Evolutionary conservation across 306 rosid genomes (phyloP), one percentile per base, ranked within the genome.

Genomic region (Luffa acutangula): DNA sequence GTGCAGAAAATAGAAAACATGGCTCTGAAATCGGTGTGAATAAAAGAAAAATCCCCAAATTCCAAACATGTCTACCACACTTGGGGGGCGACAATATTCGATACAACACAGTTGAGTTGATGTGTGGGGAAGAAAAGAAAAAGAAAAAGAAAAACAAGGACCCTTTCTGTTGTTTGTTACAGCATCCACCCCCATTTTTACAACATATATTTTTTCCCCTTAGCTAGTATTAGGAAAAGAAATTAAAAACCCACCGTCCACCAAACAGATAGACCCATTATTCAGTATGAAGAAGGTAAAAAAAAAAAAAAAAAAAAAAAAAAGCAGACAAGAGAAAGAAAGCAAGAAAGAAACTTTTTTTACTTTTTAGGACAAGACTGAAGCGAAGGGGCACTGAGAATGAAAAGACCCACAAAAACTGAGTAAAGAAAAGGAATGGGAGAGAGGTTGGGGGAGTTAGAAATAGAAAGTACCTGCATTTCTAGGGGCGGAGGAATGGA

Each of bases 391-490:
- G 34, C 13, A 8, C 13, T 87, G 9, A 9, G 79, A 51, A 64
- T 85, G 94, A 90, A 92, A 89, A 86, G 94, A 92, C 96, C 85
- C 73, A 85, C 85, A 21, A 58, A 58, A 58, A 58, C 34, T 7
- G 1, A n/a, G 33, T 56, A 2, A 7, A 56, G 2, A 1, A 56
- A 56, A n/a, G 3, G 1, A 49, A 51, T 51, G 9, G 6, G 60
- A 25, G 25, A 54, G 25, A 17, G 18, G 62, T n/a, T 11, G n/a
- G 33, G 7, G 0, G 59, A 48, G 43, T 13, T 31, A 11, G 58
- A 21, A 8, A 1, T 31, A 0, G 20, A 34, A 65, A 45, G 37
- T 85, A 89, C 92, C 92, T 85, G 97, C 58, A 72, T 82, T 89
- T 87, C 90, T 91, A 81, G 21, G 78, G 82, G 81, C 88, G 80